These are phyloP conservation scores for Przewalskia tangutica DNA, from an alignment of 257 asterid species.

Conservation along the genomic window DNA sequence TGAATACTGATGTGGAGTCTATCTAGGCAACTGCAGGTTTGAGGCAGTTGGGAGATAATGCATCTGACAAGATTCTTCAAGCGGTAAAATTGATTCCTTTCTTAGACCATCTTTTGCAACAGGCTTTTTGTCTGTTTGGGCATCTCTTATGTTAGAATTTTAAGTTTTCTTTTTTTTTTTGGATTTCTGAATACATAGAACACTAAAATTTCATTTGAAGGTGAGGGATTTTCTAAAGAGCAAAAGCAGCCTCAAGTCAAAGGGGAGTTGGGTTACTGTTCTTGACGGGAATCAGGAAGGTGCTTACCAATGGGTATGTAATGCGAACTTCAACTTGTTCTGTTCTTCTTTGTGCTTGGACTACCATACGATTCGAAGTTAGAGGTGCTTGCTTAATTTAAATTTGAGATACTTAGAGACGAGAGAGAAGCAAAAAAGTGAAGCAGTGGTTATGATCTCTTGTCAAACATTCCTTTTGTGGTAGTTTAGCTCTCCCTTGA, in stretches of 20 bases:
- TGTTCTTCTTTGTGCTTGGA: not conserved
- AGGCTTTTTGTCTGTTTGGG: not conserved
- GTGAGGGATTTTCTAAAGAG: conserved; percentile 41
- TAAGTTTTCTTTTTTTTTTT: not conserved
- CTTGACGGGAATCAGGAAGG: conserved; percentile 66
- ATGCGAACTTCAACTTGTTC: not conserved
- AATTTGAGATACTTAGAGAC: not conserved
- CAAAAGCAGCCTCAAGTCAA: conserved; percentile 38
- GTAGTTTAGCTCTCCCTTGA: not conserved
- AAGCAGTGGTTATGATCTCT: not conserved
- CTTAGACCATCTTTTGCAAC: not conserved
- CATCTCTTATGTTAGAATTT: not conserved
- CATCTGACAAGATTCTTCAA: conserved; percentile 55
- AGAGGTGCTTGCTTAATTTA: not conserved
- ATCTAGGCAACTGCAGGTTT: conserved; percentile 82
- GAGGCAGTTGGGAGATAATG: conserved; percentile 44
- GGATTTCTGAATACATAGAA: not conserved
- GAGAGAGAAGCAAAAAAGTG: not conserved
- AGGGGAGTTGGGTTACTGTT: conserved; percentile 48
- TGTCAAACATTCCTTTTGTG: not conserved
- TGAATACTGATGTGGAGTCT: not conserved
- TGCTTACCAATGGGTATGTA: conserved; percentile 66
- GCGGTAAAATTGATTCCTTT: conserved; percentile 33
- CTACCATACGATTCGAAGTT: not conserved
- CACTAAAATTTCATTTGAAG: conserved; percentile 17